These are phyloP conservation scores for Aspergillus piperis DNA, from an alignment of 2,329 filamentous ascomycete species.

Conservation along the genomic window DNA sequence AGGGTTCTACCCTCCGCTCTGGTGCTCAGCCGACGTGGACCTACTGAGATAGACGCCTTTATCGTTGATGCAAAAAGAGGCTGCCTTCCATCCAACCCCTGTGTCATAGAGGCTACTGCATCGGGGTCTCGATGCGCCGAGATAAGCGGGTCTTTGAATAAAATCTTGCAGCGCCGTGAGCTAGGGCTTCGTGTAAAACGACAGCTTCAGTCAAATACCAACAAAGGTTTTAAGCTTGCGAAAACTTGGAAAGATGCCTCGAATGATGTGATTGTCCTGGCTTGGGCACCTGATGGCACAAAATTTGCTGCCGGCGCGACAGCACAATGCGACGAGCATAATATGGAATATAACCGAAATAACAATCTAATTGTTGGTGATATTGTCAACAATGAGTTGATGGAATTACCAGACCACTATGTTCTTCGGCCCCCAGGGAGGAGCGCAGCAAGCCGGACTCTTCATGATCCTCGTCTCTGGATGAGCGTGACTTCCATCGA, in stretches of 20 bases:
- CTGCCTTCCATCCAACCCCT: conserved; percentile 20
- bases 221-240: conserved; percentile 45
- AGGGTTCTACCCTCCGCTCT: conserved; percentile 13
- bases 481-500: conserved; percentile 58
- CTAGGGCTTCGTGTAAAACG: conserved; percentile 23
- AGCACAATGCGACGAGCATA: conserved; percentile 55
- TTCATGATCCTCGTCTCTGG: conserved; percentile 56
- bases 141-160: background rate
- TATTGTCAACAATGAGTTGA: conserved; percentile 41
- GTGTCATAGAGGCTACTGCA: conserved; percentile 10
- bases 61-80: conserved; percentile 24
- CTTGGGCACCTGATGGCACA: conserved; percentile 58
- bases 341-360: conserved; percentile 62
- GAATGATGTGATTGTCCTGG: conserved; percentile 57
- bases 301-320: conserved; percentile 60
- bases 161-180: conserved; percentile 34
- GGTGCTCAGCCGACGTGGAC: conserved; percentile 19
- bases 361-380: conserved; percentile 61
- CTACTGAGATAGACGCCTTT: conserved; percentile 25
- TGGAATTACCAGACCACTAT: conserved; percentile 58
- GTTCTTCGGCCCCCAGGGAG: conserved; percentile 44
- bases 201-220: conserved; percentile 27
- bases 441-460: conserved; percentile 44
- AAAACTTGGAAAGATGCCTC: conserved; percentile 60
- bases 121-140: background rate